Base-by-base conservation (phyloP, 2,329 filamentous ascomycete species). In the Claviceps digitariae region DNA sequence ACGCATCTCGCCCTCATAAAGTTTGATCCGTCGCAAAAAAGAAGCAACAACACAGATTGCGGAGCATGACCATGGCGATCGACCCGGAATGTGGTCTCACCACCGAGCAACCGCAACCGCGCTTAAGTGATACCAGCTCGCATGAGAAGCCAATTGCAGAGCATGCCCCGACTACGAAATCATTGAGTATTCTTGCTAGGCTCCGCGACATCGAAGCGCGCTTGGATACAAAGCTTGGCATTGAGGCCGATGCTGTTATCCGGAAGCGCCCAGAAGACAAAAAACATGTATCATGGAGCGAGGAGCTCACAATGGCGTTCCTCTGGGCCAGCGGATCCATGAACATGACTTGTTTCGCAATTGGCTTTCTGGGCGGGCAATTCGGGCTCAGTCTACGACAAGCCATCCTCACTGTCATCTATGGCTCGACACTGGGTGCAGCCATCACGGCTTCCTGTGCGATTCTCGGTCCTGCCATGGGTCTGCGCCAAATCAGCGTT, bases 271-370 rank as follows among this genome's bases (percentile, higher is more conserved):
- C 74, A 36, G 70, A 74, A 60, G 68, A 74, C 44, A 65, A 64
- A 45, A 52, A 56, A 23, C 48, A 51, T 29, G 61, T 63, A 10
- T 56, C 61, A 12, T 69, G 65, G 65, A 65, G 63, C 21, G 71
- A 72, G 59, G 69, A 71, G 55, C 61, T 72, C 52, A 67, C 68
- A 53, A 78, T 78, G 75, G 74, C 73, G 12, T 61, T 76, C 54
- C 65, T 78, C 54, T 78, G 75, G 75, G 73, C 75, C 21, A 72
- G 68, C 46, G 71, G 69, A 10, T 76, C 73, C 1, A 72, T 77
- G 69, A 77, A 77, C 60, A 67, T 72, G 27, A 71, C 69, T 40
- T 77, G 74, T 59, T 76, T 78, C 54, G 67, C 73, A 2, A 75
- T 73, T 0, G 75, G 75, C 10, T 76, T 78, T 54, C 61, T 78